Conservation (phyloP, 2,329 filamentous ascomycete species). For the Nannizziopsis arthrosporioides region DNA sequence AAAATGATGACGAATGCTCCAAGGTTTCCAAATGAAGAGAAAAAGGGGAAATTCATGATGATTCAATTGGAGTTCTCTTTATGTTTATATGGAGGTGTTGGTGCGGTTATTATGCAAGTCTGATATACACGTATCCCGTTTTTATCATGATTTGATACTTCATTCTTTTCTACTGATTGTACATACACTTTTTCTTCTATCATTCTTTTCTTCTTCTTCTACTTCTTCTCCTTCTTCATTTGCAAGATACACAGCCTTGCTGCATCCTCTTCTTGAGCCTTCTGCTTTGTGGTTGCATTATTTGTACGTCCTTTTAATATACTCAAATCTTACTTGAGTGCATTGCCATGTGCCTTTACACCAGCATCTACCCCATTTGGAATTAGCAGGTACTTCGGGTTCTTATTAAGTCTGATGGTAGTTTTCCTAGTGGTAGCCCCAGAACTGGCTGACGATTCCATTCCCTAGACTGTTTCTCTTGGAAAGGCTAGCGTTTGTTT, state of each 20-base stretch:
- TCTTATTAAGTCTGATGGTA: too few species aligned
- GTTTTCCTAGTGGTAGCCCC: too few species aligned
- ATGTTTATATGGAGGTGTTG: background rate
- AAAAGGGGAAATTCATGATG: background rate
- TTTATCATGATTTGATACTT: too few species aligned
- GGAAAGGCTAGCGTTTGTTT: too few species aligned
- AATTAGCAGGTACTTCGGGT: too few species aligned
- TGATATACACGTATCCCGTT: constrained; percentile 3
- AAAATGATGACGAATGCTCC: background rate
- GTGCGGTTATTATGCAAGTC: background rate
- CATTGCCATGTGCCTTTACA: too few species aligned
- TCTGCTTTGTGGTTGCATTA: constrained; percentile 15
- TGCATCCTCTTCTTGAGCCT: constrained; percentile 18
- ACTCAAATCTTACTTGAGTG: too few species aligned
- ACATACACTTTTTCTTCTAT: constrained; percentile 8
- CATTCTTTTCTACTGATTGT: background rate
- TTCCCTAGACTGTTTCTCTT: too few species aligned
- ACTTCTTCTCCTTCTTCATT: background rate
- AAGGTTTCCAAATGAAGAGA: background rate
- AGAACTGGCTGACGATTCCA: background rate
- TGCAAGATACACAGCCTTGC: constrained; percentile 10
- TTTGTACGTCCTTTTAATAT: background rate
- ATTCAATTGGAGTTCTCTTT: background rate
- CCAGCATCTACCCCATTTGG: too few species aligned
- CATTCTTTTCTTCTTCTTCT: background rate